These are phyloP conservation scores for Berberis vulgaris DNA, from an alignment of 164 flowering plant genomes.

Conservation along the genomic window DNA sequence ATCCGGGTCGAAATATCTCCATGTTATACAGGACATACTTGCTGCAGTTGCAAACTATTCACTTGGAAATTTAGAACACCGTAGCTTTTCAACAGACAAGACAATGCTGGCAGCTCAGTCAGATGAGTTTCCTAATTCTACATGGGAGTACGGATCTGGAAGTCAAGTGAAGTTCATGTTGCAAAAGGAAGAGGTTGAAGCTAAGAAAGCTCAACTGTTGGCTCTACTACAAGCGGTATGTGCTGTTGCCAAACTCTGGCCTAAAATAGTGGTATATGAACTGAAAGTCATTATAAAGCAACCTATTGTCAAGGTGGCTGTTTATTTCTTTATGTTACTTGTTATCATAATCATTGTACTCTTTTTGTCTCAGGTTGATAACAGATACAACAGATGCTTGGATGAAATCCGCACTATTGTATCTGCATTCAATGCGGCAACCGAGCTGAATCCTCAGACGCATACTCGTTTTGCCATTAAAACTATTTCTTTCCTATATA, in stretches of 20 bases:
- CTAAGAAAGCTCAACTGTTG: slow-evolving; percentile 54
- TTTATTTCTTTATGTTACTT: not conserved
- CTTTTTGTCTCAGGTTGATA: slow-evolving; percentile 55
- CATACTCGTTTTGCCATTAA: slow-evolving; percentile 73
- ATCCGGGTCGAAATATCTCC: slow-evolving; percentile 52
- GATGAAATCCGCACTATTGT: slow-evolving; percentile 67
- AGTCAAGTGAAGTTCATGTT: slow-evolving; percentile 5
- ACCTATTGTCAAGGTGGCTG: no score
- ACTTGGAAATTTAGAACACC: slow-evolving; percentile 31
- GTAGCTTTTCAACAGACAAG: slow-evolving; percentile 14
- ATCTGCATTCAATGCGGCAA: slow-evolving; percentile 78
- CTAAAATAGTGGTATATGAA: no score
- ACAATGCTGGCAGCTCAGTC: slow-evolving; percentile 12
- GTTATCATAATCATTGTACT: not conserved
- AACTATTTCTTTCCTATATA: slow-evolving; percentile 46
- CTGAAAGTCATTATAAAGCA: no score
- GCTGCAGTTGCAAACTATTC: slow-evolving; percentile 52
- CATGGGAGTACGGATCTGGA: not conserved
- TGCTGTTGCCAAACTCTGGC: not conserved
- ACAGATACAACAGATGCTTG: slow-evolving; percentile 58
- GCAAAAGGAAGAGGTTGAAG: slow-evolving; percentile 29
- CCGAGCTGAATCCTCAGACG: slow-evolving; percentile 63
- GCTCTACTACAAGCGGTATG: slow-evolving; percentile 70
- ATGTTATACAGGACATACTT: slow-evolving; percentile 65
- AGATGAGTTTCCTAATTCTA: slow-evolving; percentile 17